Base-by-base conservation (phyloP, 2,329 filamentous ascomycete species). In the Lasiodiplodia gonubiensis region DNA sequence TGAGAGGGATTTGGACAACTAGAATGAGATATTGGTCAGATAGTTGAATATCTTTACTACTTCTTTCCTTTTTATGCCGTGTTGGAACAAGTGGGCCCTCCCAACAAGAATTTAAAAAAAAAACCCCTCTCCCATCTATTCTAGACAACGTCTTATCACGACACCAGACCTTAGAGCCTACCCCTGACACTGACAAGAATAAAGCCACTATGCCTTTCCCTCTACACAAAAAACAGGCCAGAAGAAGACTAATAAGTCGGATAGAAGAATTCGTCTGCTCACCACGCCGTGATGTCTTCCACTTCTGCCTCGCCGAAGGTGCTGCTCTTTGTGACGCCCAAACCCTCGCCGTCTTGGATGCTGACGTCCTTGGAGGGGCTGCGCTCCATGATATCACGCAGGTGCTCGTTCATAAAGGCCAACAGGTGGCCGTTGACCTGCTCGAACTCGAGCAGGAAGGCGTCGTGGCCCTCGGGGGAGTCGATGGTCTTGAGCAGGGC, bases 221-320 rank as follows among this genome's bases (percentile, higher is more conserved):
- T 46, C 42, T 21, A 46, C 16, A 46, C n/a, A 46, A 46, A 46
- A 46, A 46, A 46, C 42, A 46, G 42, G 42, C 18, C 10, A 18
- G 42, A 46, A n/a, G 3, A n/a, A 21, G n/a, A 1, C n/a, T 7
- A 21, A 46, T 11, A 18, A n/a, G 14, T 46, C 37, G 30, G 30
- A 55, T 12, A 55, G 11, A 46, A 18, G 14, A 39, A 46, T 49
- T 42, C 18, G 16, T 8, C 35, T n/a, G 42, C 27, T 72, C 86
- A 97, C 94, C 94, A 97, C 25, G 93, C 93, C 39, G 93, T 97
- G 72, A 97, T 97, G 76, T 98, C 95, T 69, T 94, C 94, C 23
- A 97, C 93, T 80, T 98, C 95, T 1, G 93, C 94, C 81, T 98
- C 94, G 18, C 94, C 94, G 82, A 97, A 97, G 0, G 92, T 95